A percentile compares a stretch with the other conserved stretches of the same genome.
Conservation (phyloP, 345 rosid species). For the Balakata baccata region DNA sequence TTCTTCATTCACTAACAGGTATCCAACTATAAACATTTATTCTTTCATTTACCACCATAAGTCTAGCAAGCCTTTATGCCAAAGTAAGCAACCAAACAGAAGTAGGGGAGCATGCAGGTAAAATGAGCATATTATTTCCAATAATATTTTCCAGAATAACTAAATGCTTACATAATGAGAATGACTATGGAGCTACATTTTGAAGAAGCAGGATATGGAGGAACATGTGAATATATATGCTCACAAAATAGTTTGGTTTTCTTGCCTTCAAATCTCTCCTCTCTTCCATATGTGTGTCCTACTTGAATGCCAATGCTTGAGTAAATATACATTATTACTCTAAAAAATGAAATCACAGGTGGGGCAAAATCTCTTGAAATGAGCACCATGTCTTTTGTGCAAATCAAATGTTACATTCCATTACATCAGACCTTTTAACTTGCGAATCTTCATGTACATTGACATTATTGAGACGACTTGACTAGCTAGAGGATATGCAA, state of each 20-base stretch:
- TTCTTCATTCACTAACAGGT: neutral
- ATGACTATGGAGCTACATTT: neutral
- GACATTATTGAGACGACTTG: neutral
- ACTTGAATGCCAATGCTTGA: neutral
- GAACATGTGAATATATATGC: neutral
- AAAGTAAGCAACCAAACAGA: slow-evolving; percentile 1
- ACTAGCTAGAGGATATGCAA: neutral
- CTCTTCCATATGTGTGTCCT: neutral
- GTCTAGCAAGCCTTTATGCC: slow-evolving; percentile 5
- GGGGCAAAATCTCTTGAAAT: neutral
- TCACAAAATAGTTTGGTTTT: neutral
- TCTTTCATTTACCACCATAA: neutral
- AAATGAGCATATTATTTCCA: neutral
- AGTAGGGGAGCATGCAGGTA: slow-evolving; percentile 1
- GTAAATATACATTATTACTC: neutral
- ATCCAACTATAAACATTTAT: neutral
- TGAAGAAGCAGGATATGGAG: neutral
- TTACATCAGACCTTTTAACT: neutral
- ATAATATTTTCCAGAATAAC: neutral
- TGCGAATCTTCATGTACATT: neutral
- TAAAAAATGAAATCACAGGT: neutral
- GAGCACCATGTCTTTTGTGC: neutral
- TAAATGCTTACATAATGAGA: neutral
- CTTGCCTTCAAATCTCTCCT: neutral
- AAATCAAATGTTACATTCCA: neutral